Evolutionary conservation across 2,329 filamentous ascomycete genomes (phyloP).

Genomic region (Trichoderma sp.): DNA sequence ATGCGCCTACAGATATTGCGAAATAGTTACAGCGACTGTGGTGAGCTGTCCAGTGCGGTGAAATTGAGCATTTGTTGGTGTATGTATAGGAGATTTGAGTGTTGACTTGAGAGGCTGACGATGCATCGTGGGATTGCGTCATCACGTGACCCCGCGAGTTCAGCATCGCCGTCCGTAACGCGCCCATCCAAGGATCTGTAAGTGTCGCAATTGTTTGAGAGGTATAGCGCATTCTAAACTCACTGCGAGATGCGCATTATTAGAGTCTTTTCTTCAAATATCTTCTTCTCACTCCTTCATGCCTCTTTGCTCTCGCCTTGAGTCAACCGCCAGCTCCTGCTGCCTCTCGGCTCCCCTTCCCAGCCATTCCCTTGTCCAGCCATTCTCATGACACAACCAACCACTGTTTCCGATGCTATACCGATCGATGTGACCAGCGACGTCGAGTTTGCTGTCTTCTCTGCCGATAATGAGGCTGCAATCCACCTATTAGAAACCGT

Average conservation of each 20-base stretch:
- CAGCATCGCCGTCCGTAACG: background rate
- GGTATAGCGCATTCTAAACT: background rate
- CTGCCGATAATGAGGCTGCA: background rate
- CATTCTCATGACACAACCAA: background rate
- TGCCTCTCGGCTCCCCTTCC: background rate
- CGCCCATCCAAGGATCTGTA: background rate
- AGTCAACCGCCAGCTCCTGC: background rate
- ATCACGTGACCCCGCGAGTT: background rate
- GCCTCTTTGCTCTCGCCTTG: background rate
- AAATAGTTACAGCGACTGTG: background rate
- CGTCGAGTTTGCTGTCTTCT: background rate
- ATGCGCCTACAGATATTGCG: background rate
- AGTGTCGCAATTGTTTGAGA: background rate
- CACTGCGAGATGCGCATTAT: background rate
- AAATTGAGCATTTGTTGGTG: background rate
- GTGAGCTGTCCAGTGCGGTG: background rate
- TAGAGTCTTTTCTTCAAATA: background rate
- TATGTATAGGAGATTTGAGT: background rate
- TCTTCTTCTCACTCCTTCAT: background rate
- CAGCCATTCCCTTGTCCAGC: background rate
- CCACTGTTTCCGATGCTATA: background rate
- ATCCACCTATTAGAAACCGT: background rate
- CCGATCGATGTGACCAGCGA: background rate
- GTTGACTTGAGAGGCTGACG: background rate
- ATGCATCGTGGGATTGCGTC: background rate